Base-by-base conservation (phyloP, 352 stramenopile species). In the Achlya hypogyna region DNA sequence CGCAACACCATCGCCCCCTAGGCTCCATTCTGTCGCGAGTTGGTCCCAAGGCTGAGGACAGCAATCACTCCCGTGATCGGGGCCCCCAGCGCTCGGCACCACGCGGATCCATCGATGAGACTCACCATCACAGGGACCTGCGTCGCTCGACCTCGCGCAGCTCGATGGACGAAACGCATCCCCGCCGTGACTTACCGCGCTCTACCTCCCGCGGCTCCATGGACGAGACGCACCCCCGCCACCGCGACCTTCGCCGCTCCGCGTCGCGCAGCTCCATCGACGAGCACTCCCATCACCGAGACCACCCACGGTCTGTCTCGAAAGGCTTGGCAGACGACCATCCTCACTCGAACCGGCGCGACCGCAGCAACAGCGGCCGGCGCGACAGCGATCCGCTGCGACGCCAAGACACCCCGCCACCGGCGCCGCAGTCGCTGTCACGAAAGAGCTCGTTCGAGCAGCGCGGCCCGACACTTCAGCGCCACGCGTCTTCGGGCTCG, bases 1-100 rank as follows among this genome's bases (percentile, higher is more conserved):
- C 18, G 18, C 22, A 18, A 49, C 22, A 20, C 22, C 42, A 49
- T 18, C 22, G 42, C 42, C 22, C 22, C 42, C 18, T 54, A 54
- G 49, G 8, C 6, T 54, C 49, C 6, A 54, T 54, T 54, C 49
- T 54, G 49, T 54, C 49, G 14, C 49, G 49, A 54, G 49, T 54
- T 16, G 49, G 49, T 14, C 34, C 34, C 6, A 42, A 42, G 34
- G n/a, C n/a, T n/a, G n/a, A n/a, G n/a, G n/a, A n/a, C n/a, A n/a
- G n/a, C n/a, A n/a, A n/a, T n/a, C n/a, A n/a, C n/a, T n/a, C n/a
- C n/a, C n/a, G n/a, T n/a, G n/a, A n/a, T n/a, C n/a, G n/a, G n/a
- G n/a, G n/a, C n/a, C n/a, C n/a, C n/a, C n/a, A n/a, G n/a, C n/a
- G n/a, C n/a, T n/a, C n/a, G n/a, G n/a, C n/a, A n/a, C n/a, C n/a